phyloP scores from a whole-genome alignment of 176 grass and related monocot species.

The Zoysia pacifica region DNA sequence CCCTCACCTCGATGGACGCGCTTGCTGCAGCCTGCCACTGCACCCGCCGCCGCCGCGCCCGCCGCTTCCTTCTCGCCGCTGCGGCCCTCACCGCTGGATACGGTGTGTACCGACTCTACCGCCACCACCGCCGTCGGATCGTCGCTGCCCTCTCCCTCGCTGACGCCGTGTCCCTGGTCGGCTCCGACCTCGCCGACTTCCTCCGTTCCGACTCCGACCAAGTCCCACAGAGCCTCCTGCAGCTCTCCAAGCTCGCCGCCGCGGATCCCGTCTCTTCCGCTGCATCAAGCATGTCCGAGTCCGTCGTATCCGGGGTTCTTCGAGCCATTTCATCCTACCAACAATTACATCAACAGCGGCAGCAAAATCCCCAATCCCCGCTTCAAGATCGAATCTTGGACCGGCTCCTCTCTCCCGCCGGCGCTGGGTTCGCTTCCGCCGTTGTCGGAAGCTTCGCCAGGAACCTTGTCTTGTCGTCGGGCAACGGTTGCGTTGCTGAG shows the following conservation, averaged over 20 bases:
- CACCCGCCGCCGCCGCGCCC: constrained; percentile 29
- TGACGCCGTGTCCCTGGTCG: constrained; percentile 47
- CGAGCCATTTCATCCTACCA: constrained; percentile 35
- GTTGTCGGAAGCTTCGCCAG: constrained; percentile 72
- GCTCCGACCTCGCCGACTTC: constrained; percentile 66
- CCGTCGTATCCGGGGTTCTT: constrained; percentile 38
- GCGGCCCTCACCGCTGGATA: constrained; percentile 40
- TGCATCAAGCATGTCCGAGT: constrained; percentile 40
- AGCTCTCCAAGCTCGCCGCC: constrained; percentile 76
- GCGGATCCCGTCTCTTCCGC: constrained; percentile 37
- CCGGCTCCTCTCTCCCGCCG: constrained; percentile 61
- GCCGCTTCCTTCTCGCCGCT: constrained; percentile 43
- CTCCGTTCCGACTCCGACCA: constrained; percentile 71
- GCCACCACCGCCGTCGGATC: constrained; percentile 44
- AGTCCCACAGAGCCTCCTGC: constrained; percentile 61
- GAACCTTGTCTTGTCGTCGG: constrained; percentile 62
- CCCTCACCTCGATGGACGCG: constrained; percentile 29
- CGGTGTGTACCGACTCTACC: constrained; percentile 55
- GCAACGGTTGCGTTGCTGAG: not conserved
- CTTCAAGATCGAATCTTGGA: constrained; percentile 71
- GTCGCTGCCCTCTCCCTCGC: constrained; percentile 54
- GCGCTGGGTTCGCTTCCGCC: constrained; percentile 67
- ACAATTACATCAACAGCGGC: constrained; percentile 14
- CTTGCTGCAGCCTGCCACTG: constrained; percentile 19
- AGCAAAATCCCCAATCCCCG: constrained; percentile 1